phyloP scores from a whole-genome alignment of 306 rosid species.

The Glycine soja region DNA sequence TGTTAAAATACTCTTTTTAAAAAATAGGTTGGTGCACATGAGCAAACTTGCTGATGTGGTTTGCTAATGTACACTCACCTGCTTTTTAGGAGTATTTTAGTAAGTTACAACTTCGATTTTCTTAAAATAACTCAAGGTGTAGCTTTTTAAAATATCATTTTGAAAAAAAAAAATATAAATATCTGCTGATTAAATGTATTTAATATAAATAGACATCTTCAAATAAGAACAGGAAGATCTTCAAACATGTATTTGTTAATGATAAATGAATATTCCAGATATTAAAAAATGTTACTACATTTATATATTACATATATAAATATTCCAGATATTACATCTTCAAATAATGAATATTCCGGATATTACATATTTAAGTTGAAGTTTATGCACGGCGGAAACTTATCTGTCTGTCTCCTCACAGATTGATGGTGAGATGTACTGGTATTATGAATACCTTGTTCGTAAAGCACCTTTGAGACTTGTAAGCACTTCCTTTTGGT shows the following conservation, averaged over 20 bases:
- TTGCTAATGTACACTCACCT: neutral
- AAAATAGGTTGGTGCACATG: neutral
- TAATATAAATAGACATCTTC: slow-evolving; percentile 2
- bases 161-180: neutral
- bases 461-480: slow-evolving; percentile 85
- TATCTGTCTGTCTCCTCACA: slow-evolving; percentile 49
- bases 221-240: slow-evolving; percentile 34
- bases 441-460: slow-evolving; percentile 92
- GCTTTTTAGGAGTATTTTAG: neutral
- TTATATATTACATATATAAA: neutral
- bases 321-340: too few relatives aligned
- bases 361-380: slow-evolving; percentile 10
- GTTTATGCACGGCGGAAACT: slow-evolving; percentile 39
- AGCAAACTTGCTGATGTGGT: neutral
- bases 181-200: neutral
- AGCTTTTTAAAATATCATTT: neutral
- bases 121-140: neutral
- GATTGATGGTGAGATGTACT: slow-evolving; percentile 89
- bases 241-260: slow-evolving; percentile 21
- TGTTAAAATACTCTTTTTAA: neutral
- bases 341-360: too few relatives aligned
- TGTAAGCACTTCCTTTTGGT: slow-evolving; percentile 53
- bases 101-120: neutral
- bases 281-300: neutral
- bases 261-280: slow-evolving; percentile 29